These are phyloP conservation scores for Cydonia oblonga DNA, from an alignment of 331 rosid genomes.

Conservation along the genomic window DNA sequence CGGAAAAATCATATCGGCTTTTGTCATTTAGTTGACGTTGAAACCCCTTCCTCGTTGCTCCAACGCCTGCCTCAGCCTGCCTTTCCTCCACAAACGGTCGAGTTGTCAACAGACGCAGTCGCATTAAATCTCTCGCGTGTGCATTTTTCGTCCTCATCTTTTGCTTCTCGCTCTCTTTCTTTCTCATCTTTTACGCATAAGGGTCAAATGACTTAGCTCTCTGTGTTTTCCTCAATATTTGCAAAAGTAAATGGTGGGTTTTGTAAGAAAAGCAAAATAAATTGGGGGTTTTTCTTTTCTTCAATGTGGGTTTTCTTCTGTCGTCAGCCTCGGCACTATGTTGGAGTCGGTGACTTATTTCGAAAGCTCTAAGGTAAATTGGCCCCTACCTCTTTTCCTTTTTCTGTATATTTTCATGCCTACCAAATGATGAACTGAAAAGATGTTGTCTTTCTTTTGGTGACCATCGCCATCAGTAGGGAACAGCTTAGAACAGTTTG, in stretches of 20 bases:
- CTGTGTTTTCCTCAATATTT: conserved; percentile 4
- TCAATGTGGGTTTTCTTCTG: conserved; percentile 27
- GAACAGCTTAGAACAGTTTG: not conserved
- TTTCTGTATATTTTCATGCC: not conserved
- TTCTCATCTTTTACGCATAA: not conserved
- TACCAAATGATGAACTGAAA: not conserved
- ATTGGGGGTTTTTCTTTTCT: conserved; percentile 9
- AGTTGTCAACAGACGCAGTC: not conserved
- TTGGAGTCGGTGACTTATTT: conserved; percentile 48
- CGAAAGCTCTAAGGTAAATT: conserved; percentile 54
- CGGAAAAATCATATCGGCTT: conserved; percentile 8
- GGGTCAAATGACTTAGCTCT: not conserved
- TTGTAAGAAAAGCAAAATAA: conserved; percentile 2
- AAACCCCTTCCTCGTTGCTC: not conserved
- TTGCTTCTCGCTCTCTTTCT: not conserved
- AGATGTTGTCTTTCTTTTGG: not conserved
- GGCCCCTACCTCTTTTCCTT: not conserved
- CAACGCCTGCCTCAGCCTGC: not conserved
- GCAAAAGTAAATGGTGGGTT: conserved; percentile 9
- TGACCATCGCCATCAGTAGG: not conserved
- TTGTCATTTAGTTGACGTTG: not conserved
- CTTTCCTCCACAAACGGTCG: conserved; percentile 21
- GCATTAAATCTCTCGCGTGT: conserved; percentile 36
- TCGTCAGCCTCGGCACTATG: conserved; percentile 44
- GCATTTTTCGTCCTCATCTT: conserved; percentile 41